A percentile compares a stretch with the other conserved stretches of the same genome.
These are phyloP conservation scores for Gastrodia elata DNA, from an alignment of 106 monocot genomes.

Conservation along the genomic window DNA sequence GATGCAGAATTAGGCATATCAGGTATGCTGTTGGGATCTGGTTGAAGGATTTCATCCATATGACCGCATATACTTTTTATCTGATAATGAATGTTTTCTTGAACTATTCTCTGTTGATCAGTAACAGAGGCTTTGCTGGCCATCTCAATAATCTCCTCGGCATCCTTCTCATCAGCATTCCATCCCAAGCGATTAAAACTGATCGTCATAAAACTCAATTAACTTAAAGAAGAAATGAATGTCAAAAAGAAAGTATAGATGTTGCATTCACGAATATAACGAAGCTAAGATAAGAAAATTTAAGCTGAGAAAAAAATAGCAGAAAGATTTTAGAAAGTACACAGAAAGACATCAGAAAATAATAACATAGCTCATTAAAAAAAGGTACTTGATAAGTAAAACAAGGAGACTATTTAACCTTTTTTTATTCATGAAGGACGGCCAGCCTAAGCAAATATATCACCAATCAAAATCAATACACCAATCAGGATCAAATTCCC, in stretches of 20 bases:
- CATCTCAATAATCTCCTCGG: slow-evolving; percentile 82
- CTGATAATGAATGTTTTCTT: slow-evolving; percentile 80
- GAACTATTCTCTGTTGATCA: slow-evolving; percentile 85
- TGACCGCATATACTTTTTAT: slow-evolving; percentile 39
- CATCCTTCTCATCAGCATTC: slow-evolving; percentile 81
- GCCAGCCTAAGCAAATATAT: too few relatives aligned
- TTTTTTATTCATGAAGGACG: too few relatives aligned
- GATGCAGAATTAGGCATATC: slow-evolving; percentile 3
- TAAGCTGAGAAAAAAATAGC: too few relatives aligned
- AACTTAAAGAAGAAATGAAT: too few relatives aligned
- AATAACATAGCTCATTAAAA: too few relatives aligned
- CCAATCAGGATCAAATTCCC: too few relatives aligned
- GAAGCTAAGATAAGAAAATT: neutral
- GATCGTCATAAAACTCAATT: slow-evolving; percentile 4
- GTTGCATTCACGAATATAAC: neutral
- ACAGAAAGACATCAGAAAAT: too few relatives aligned
- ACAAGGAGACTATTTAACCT: too few relatives aligned
- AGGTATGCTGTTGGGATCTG: slow-evolving; percentile 16
- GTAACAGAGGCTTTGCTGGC: slow-evolving; percentile 72
- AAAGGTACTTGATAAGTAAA: too few relatives aligned
- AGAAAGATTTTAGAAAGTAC: too few relatives aligned
- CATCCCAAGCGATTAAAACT: slow-evolving; percentile 82
- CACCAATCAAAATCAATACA: too few relatives aligned
- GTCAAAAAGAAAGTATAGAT: neutral
- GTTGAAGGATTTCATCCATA: slow-evolving; percentile 70